phyloP scores from a whole-genome alignment of 1,284 basidiomycete genomes.

The Ganoderma lucidum region DNA sequence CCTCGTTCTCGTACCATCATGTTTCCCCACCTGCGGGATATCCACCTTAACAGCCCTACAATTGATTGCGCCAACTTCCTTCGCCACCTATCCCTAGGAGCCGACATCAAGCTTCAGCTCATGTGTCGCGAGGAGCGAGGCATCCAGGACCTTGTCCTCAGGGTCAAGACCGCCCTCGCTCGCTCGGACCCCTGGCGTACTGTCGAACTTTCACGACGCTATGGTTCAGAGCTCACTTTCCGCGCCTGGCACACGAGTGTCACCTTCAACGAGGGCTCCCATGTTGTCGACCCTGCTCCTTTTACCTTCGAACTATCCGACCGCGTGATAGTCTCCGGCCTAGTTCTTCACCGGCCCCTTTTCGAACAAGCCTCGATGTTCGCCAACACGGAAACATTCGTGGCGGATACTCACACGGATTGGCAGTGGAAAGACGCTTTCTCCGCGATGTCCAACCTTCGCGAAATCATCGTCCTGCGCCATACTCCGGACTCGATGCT shows the following conservation, averaged over 20 bases:
- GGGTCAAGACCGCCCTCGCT: background rate
- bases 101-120: background rate
- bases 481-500: conserved; percentile 14
- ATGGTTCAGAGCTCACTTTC: background rate
- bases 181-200: background rate
- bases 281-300: background rate
- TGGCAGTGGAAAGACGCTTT: conserved; percentile 22
- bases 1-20: background rate
- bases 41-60: conserved; percentile 5
- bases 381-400: background rate
- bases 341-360: background rate
- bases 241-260: background rate
- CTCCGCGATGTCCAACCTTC: conserved; percentile 18
- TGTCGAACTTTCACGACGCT: background rate
- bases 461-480: conserved; percentile 9
- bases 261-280: background rate
- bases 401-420: background rate
- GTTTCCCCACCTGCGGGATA: conserved; percentile 2
- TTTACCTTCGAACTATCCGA: background rate
- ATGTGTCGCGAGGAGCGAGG: background rate
- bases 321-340: background rate
- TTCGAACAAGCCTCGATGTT: background rate
- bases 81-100: conserved; percentile 6
- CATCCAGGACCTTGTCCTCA: background rate
- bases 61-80: conserved; percentile 26